Conservation (phyloP, 139 green algal species). For the Yamagishiella unicocca region DNA sequence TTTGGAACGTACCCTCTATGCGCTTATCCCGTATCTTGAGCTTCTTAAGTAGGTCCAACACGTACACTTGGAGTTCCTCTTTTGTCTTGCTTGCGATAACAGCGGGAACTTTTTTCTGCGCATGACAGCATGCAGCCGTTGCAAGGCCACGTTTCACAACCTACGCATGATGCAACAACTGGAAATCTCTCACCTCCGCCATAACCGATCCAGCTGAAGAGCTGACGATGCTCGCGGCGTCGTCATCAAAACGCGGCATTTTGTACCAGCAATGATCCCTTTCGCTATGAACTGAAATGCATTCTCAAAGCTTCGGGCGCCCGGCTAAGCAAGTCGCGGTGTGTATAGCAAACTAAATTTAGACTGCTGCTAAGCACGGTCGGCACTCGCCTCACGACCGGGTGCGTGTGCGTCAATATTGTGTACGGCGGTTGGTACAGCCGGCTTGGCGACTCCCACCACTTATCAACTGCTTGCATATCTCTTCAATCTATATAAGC, state of each 20-base stretch:
- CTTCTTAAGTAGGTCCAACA: conserved; percentile 62
- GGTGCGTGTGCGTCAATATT: no score
- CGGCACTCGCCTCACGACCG: no score
- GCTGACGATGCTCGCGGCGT: conserved; percentile 26
- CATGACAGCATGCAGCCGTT: background rate
- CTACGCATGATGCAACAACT: background rate
- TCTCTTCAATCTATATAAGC: no score
- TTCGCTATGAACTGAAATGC: no score
- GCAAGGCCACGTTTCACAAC: background rate
- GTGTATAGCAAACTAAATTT: no score
- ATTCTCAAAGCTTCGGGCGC: no score
- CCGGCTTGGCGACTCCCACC: no score
- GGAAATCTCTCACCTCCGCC: background rate
- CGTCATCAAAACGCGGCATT: conserved; percentile 14
- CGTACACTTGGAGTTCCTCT: conserved; percentile 56
- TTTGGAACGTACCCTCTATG: conserved; percentile 50
- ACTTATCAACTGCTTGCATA: no score
- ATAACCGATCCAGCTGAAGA: conserved; percentile 12
- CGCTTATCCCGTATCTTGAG: conserved; percentile 60
- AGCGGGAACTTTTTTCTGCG: conserved; percentile 24
- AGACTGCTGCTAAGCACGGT: no score
- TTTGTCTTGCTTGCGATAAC: conserved; percentile 53
- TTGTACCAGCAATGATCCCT: background rate
- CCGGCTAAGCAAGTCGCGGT: no score
- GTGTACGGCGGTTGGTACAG: no score